Conservation (phyloP, 2,329 filamentous ascomycete species). For the Dactylellina haptotyla region DNA sequence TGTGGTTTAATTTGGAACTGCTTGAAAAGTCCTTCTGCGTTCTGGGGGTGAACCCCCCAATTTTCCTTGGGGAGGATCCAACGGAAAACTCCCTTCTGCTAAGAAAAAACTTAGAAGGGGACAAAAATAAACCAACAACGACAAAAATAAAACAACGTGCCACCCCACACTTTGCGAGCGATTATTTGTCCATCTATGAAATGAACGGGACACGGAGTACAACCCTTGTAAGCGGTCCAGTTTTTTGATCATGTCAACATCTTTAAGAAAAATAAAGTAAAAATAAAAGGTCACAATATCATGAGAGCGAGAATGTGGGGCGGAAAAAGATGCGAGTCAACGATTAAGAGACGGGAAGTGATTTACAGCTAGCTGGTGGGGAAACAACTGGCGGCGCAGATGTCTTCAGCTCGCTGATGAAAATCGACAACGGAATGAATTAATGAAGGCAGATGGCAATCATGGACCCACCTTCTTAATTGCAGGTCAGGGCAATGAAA, state of each 20-base stretch:
- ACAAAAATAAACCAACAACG: not conserved
- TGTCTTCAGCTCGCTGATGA: not conserved
- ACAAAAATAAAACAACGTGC: slow-evolving; percentile 4
- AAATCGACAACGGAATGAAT: not conserved
- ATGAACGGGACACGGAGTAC: too few relatives aligned
- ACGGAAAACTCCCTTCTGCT: not conserved
- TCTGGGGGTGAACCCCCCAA: too few relatives aligned
- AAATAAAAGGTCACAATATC: not conserved
- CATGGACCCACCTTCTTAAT: not conserved
- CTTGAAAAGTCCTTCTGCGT: too few relatives aligned
- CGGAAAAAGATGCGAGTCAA: too few relatives aligned
- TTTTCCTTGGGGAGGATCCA: not conserved
- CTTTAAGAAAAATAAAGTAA: not conserved
- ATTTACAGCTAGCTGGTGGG: too few relatives aligned
- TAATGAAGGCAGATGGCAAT: not conserved
- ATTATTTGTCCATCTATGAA: not conserved
- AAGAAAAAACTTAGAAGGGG: not conserved
- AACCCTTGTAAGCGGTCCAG: too few relatives aligned
- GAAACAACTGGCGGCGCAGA: not conserved
- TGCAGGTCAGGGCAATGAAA: not conserved
- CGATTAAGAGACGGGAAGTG: too few relatives aligned
- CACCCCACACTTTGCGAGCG: not conserved
- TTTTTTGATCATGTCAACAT: too few relatives aligned
- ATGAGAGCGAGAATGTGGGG: not conserved
- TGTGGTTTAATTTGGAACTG: too few relatives aligned